Base-by-base conservation (phyloP, 2,329 filamentous ascomycete genomes). In the Teratosphaeria viscida region DNA sequence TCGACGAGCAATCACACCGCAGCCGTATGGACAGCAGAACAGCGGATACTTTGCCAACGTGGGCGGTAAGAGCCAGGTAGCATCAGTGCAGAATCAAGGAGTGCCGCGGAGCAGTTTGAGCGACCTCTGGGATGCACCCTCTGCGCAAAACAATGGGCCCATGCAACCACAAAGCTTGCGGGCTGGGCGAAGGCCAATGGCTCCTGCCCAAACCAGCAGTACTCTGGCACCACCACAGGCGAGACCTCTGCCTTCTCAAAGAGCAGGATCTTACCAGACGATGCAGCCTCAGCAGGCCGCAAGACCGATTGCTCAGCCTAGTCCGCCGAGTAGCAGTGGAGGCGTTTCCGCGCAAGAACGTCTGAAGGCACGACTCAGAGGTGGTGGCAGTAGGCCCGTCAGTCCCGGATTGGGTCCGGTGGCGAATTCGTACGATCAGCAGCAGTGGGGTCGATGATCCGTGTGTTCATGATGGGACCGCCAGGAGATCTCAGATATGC, bases 281-380 rank as follows among this genome's bases (percentile, higher is more conserved):
- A 64, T 71, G 52, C 57, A 60, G 66, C 71, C 69, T 70, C 75
- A 67, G 70, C 63, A 70, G 72, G 67, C 63, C 68, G 67, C 64
- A 67, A 63, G 69, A 60, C 37, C 72, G 66, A 75, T 56, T 70
- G 70, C 47, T 76, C 79, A 66, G 61, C 69, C 62, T 58, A 66
- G 54, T 69, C 68, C 64, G 69, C 63, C 75, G 61, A 63, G 74
- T 62, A 70, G 73, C 62, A 71, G 73, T 68, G 74, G 69, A 52
- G 77, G 75, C 2, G 79, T 79, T 37, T 84, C 85, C 23, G 90
- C 90, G 56, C 89, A 95, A 75, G 89, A 95, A 67, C 81, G 89
- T 66, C 77, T 96, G 66, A 89, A 90, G 70, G 89, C 91, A 68
- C 79, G 89, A 62, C 76, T 96, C 54, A 90, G 90, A 80, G 71